phyloP scores from a whole-genome alignment of 495 filamentous ascomycete genomes.

The Podospora anserina region DNA sequence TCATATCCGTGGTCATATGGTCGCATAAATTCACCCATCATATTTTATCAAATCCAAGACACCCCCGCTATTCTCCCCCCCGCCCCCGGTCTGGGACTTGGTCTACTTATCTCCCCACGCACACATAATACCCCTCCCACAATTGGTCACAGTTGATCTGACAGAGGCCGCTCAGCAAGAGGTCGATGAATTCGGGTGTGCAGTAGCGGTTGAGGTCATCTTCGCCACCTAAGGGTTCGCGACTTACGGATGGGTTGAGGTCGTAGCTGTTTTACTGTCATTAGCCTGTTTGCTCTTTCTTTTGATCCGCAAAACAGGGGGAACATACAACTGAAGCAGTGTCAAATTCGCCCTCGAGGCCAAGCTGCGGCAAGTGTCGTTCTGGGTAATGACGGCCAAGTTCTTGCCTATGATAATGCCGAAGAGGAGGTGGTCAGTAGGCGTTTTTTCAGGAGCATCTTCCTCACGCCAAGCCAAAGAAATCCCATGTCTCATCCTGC shows the following conservation, averaged over 20 bases:
- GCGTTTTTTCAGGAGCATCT: too few species aligned
- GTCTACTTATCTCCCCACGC: slow-evolving; percentile 17
- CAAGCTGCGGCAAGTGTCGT: slow-evolving; percentile 21
- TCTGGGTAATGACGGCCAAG: slow-evolving; percentile 8
- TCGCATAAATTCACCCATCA: too few species aligned
- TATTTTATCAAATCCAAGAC: background rate
- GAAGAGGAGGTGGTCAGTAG: too few species aligned
- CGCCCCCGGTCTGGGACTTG: too few species aligned
- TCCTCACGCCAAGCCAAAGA: background rate
- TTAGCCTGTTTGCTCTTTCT: background rate
- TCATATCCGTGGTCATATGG: too few species aligned
- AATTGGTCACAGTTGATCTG: slow-evolving; percentile 33
- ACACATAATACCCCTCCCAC: slow-evolving; percentile 32
- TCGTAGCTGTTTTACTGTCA: slow-evolving; percentile 18
- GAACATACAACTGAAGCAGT: slow-evolving; percentile 24
- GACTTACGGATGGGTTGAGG: slow-evolving; percentile 30
- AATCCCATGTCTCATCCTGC: background rate
- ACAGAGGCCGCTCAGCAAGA: slow-evolving; percentile 28
- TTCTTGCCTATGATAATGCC: slow-evolving; percentile 10
- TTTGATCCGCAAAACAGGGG: background rate
- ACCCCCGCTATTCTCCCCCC: background rate
- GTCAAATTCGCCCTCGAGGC: slow-evolving; percentile 16
- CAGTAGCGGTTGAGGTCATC: slow-evolving; percentile 15
- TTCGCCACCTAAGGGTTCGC: slow-evolving; percentile 6
- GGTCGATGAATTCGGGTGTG: slow-evolving; percentile 12